These are phyloP conservation scores for Cyberlindnera mississippiensis DNA, from an alignment of 805 yeast genomes.

Conservation along the genomic window DNA sequence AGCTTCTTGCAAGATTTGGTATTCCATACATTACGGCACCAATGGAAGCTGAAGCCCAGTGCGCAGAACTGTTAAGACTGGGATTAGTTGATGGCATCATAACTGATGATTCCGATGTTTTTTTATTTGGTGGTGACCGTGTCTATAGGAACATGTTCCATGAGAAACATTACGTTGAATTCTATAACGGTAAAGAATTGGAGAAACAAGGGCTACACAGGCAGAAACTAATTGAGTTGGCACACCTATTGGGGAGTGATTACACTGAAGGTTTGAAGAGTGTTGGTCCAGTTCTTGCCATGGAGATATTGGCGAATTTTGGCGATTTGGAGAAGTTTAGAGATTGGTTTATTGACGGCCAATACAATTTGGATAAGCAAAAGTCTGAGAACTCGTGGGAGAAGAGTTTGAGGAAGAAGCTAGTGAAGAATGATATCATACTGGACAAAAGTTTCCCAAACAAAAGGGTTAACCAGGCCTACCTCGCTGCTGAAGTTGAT, in stretches of 20 bases:
- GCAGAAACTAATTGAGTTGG: conserved; percentile 68
- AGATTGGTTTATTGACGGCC: conserved; percentile 40
- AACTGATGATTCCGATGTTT: conserved; percentile 97
- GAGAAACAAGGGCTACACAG: conserved; percentile 63
- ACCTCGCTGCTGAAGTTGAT: conserved; percentile 79
- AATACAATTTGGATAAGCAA: conserved; percentile 38
- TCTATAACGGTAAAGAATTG: conserved; percentile 61
- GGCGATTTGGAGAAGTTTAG: conserved; percentile 37
- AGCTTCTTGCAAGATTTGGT: conserved; percentile 80
- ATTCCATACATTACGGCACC: conserved; percentile 95
- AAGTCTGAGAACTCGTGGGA: conserved; percentile 44
- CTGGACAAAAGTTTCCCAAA: conserved; percentile 71
- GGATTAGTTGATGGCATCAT: conserved; percentile 89
- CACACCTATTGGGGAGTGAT: conserved; percentile 86
- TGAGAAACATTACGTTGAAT: conserved; percentile 89
- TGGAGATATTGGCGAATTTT: conserved; percentile 88
- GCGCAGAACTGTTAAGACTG: conserved; percentile 71
- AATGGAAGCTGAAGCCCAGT: conserved; percentile 99
- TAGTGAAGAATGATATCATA: conserved; percentile 50
- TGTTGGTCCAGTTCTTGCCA: conserved; percentile 88
- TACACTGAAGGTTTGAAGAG: conserved; percentile 92
- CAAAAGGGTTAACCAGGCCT: conserved; percentile 64
- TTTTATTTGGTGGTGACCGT: conserved; percentile 81
- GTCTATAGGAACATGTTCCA: conserved; percentile 92
- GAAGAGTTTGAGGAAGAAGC: conserved; percentile 52